Evolutionary conservation across 305 asterid species (phyloP).

Genomic region (Ilex paraguariensis): DNA sequence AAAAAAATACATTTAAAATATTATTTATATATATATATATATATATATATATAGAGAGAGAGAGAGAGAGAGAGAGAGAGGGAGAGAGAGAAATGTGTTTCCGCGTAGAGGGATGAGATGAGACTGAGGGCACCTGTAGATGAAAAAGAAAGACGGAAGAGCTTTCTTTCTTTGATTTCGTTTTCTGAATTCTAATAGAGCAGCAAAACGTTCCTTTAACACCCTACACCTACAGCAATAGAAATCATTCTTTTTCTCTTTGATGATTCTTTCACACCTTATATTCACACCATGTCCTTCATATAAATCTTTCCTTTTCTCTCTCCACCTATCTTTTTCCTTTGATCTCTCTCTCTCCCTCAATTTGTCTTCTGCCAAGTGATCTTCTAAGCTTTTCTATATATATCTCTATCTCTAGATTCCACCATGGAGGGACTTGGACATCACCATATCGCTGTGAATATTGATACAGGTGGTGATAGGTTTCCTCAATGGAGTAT

Average conservation of each 20-base stretch:
- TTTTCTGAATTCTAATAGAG: constrained; percentile 16
- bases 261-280: constrained; percentile 13
- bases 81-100: constrained; percentile 30
- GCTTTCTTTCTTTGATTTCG: constrained; percentile 14
- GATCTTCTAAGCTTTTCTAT: not conserved
- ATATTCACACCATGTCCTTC: constrained; percentile 54
- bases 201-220: constrained; percentile 18
- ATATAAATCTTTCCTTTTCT: constrained; percentile 27
- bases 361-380: not conserved
- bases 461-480: constrained; percentile 18
- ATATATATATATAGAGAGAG: constrained; percentile 4
- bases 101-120: constrained; percentile 81
- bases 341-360: too few species aligned
- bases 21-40: constrained; percentile 11
- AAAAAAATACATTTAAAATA: too few species aligned
- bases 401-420: not conserved
- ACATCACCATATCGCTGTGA: constrained; percentile 7
- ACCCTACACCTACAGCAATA: constrained; percentile 14
- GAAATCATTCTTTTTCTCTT: constrained; percentile 13
- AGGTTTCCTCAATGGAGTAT: constrained; percentile 95
- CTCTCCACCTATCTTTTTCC: constrained; percentile 15
- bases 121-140: constrained; percentile 12
- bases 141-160: constrained; percentile 6
- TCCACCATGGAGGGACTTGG: constrained; percentile 49
- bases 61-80: constrained; percentile 1